Evolutionary conservation across 2,329 filamentous ascomycete genomes (phyloP).

Genomic region (Didymella pomorum): DNA sequence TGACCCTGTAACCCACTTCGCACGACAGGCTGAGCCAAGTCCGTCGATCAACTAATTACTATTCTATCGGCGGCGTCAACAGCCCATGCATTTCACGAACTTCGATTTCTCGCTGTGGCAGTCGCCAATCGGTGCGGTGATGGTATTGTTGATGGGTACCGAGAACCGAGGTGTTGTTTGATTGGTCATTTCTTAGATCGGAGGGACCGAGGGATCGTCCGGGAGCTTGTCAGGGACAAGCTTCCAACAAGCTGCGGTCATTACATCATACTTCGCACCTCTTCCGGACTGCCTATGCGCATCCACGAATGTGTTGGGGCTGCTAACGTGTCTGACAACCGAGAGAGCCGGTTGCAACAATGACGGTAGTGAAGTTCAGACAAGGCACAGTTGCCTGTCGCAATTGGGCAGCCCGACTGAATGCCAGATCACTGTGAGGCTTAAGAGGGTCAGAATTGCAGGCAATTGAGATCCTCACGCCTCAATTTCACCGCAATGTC

Average conservation of each 20-base stretch:
- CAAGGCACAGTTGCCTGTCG: neutral
- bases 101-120: neutral
- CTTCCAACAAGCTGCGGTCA: neutral
- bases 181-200: neutral
- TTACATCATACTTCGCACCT: neutral
- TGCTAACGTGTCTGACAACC: neutral
- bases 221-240: neutral
- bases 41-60: neutral
- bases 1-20: neutral
- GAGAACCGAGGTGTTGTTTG: slow-evolving; percentile 2
- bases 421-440: too few relatives aligned
- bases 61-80: neutral
- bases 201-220: neutral
- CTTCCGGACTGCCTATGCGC: neutral
- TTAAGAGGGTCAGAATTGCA: too few relatives aligned
- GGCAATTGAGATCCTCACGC: too few relatives aligned
- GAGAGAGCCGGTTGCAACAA: neutral
- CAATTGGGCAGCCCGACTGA: too few relatives aligned
- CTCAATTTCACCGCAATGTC: too few relatives aligned
- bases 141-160: neutral
- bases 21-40: neutral
- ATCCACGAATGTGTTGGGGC: neutral
- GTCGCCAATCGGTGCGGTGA: neutral
- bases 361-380: neutral
- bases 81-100: neutral